Percentiles rank a stretch among this genome's conserved stretches.
phyloP scores from a whole-genome alignment of 2,329 filamentous ascomycete genomes.

The Tympanopsis confertula region DNA sequence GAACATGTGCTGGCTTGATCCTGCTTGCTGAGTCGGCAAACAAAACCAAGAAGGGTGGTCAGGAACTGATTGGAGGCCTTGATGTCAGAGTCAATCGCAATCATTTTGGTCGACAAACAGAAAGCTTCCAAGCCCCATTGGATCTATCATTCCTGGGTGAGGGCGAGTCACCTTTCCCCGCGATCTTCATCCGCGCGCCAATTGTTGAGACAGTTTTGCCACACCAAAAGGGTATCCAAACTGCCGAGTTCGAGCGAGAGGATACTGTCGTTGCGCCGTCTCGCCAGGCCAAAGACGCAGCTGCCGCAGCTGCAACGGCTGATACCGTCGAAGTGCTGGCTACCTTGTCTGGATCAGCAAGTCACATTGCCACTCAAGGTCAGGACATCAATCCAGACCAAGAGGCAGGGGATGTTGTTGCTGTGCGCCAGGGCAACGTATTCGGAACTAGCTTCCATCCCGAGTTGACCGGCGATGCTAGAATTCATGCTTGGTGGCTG shows the following conservation, averaged over 20 bases:
- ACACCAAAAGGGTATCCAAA: conserved; percentile 9
- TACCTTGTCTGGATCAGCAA: conserved; percentile 26
- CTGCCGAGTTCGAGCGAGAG: background rate
- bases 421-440: conserved; percentile 80
- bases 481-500: conserved; percentile 93
- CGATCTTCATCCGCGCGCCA: conserved; percentile 87
- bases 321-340: conserved; percentile 36
- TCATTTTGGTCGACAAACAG: conserved; percentile 85
- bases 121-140: conserved; percentile 74
- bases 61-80: conserved; percentile 84
- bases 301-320: conserved; percentile 1
- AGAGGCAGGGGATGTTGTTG: conserved; percentile 64
- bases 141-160: conserved; percentile 56
- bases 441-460: conserved; percentile 94
- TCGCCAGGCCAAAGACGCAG: conserved; percentile 2
- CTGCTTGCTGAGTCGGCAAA: conserved; percentile 80
- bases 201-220: conserved; percentile 74
- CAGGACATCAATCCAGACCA: background rate
- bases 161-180: conserved; percentile 48
- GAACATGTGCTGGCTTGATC: conserved; percentile 90
- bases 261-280: background rate
- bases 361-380: conserved; percentile 9
- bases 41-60: conserved; percentile 77
- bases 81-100: conserved; percentile 86
- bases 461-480: conserved; percentile 74